phyloP scores from a whole-genome alignment of 352 stramenopile species.

The Phytophthora fragariaefolia region DNA sequence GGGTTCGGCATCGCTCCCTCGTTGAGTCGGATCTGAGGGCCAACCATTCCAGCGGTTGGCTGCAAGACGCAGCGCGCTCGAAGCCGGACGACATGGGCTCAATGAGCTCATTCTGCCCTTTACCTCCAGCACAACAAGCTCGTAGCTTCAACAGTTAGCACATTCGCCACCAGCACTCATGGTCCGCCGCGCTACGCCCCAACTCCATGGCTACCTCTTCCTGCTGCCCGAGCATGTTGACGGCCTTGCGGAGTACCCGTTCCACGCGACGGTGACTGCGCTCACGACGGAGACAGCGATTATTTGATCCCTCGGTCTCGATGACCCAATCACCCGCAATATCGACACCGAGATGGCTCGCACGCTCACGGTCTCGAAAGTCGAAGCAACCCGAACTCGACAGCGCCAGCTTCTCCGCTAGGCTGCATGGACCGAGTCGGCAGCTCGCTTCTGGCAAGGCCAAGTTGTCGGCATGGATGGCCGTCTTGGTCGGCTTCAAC shows the following conservation, averaged over 20 bases:
- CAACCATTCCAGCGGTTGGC: no score
- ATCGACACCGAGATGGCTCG: neutral
- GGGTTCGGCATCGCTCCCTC: no score
- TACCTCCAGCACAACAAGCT: no score
- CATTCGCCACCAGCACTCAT: no score
- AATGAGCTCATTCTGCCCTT: no score
- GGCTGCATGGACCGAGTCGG: constrained; percentile 10
- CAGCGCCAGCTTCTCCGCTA: constrained; percentile 3
- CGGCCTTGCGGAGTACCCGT: constrained; percentile 9
- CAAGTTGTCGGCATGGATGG: constrained; percentile 17
- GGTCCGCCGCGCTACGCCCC: constrained; percentile 8
- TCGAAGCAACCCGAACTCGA: constrained; percentile 8
- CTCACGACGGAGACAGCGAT: neutral
- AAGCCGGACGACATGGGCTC: no score
- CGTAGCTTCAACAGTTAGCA: no score
- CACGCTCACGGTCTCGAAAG: neutral
- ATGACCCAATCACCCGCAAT: constrained; percentile 1
- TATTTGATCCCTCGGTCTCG: neutral
- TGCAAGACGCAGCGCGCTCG: no score
- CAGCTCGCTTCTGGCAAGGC: constrained; percentile 9
- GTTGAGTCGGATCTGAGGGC: no score
- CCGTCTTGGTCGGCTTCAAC: constrained; percentile 4
- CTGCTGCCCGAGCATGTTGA: constrained; percentile 13
- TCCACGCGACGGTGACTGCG: constrained; percentile 12
- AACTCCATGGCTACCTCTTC: constrained; percentile 12